Percentiles rank a stretch among this genome's conserved stretches.
Evolutionary conservation across 176 grass and related monocot species (phyloP).

Genomic region (Aegilops longissima): DNA sequence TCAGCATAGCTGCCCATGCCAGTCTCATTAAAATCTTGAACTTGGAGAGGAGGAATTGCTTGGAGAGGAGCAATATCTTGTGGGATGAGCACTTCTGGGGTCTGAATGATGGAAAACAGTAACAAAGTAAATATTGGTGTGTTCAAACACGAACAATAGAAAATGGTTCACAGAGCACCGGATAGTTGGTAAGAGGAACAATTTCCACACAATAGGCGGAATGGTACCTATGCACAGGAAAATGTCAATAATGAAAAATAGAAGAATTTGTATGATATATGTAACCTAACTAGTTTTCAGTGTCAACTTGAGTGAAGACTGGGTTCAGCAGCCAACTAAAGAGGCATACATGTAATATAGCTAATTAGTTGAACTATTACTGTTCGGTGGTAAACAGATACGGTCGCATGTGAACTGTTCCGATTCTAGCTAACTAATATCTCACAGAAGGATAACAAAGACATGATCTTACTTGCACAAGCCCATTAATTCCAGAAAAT

Average conservation of each 20-base stretch:
- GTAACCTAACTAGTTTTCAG: neutral
- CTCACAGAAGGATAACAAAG: neutral
- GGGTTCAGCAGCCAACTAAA: neutral
- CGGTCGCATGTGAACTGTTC: neutral
- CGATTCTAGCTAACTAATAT: conserved; percentile 7
- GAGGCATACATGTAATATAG: neutral
- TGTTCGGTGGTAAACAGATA: neutral
- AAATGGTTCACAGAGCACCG: neutral
- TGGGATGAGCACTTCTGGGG: conserved; percentile 16
- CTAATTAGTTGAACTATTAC: neutral
- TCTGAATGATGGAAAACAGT: conserved; percentile 22
- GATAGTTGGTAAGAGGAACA: neutral
- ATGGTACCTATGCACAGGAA: neutral
- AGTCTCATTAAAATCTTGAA: conserved; percentile 33
- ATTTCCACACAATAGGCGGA: neutral
- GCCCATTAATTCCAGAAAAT: conserved; percentile 44
- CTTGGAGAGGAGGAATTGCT: neutral
- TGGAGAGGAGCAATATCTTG: conserved; percentile 13
- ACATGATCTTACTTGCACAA: conserved; percentile 47
- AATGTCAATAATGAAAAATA: neutral
- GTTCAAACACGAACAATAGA: conserved; percentile 6
- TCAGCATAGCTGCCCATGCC: conserved; percentile 14
- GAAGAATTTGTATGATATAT: neutral
- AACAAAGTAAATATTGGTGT: conserved; percentile 22
- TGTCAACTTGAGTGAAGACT: neutral